Evolutionary conservation across 345 rosid species (phyloP).

Genomic region (Trapa bicornis): DNA sequence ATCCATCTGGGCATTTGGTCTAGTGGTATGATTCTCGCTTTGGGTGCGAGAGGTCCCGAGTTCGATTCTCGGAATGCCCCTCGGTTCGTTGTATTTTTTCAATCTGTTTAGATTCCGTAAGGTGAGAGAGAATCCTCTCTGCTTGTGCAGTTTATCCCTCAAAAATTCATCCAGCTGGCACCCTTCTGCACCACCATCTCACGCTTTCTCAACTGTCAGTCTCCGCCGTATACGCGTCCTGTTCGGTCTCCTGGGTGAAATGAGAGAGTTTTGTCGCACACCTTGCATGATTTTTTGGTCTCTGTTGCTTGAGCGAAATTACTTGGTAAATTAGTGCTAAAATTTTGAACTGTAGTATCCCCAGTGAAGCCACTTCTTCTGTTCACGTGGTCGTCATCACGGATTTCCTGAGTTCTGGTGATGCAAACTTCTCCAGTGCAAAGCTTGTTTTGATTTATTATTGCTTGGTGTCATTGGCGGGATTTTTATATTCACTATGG

Average conservation of each 20-base stretch:
- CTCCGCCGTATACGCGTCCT: background rate
- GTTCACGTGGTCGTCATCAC: background rate
- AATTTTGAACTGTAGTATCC: background rate
- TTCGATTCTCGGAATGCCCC: constrained; percentile 81
- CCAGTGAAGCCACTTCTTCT: background rate
- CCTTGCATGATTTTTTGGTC: background rate
- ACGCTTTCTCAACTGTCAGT: background rate
- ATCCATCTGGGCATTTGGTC: constrained; percentile 54
- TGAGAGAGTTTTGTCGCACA: too few relatives aligned
- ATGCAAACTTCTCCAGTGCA: background rate
- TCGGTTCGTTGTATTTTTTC: too few relatives aligned
- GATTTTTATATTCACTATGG: constrained; percentile 1
- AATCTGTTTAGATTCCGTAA: too few relatives aligned
- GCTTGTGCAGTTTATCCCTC: background rate
- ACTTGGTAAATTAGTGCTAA: background rate
- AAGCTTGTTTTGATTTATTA: background rate
- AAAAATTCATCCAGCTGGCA: background rate
- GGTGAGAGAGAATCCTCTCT: background rate
- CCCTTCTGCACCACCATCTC: background rate
- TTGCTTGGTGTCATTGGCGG: background rate
- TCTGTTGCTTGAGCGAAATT: background rate
- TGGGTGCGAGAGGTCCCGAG: constrained; percentile 97
- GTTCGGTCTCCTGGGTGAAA: too few relatives aligned
- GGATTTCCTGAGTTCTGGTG: background rate
- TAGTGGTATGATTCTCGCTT: constrained; percentile 94